Percentiles rank a stretch among this genome's conserved stretches.
Evolutionary conservation across 208 protist genomes (phyloP).

Genomic region (Leishmania turanica): DNA sequence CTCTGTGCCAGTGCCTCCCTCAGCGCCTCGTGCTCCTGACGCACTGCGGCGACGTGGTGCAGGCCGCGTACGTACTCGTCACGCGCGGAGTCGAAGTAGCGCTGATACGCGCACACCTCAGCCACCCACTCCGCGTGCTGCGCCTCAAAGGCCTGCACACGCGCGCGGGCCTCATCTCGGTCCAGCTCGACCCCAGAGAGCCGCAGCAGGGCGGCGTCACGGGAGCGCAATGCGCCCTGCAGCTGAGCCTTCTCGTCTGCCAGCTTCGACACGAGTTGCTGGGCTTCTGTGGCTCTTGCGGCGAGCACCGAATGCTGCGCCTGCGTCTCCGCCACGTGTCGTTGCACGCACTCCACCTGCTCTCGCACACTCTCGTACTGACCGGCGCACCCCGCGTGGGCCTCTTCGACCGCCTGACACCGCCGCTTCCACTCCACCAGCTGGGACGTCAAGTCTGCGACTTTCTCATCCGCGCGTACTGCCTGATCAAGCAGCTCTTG

Average conservation of each 20-base stretch:
- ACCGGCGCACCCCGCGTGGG: constrained; percentile 8
- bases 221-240: constrained; percentile 1
- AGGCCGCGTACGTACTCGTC: constrained; percentile 16
- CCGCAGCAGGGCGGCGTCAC: constrained; percentile 18
- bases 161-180: constrained; percentile 23
- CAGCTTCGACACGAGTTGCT: constrained; percentile 15
- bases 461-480: constrained; percentile 16
- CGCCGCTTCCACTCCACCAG: constrained; percentile 28
- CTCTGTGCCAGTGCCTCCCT: constrained; percentile 27
- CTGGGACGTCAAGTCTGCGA: constrained; percentile 20
- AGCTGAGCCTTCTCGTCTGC: constrained; percentile 24
- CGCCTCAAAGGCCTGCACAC: constrained; percentile 22
- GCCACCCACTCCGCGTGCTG: constrained; percentile 12
- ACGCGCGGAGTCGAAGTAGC: constrained; percentile 10
- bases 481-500: constrained; percentile 15
- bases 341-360: constrained; percentile 17
- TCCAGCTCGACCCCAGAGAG: constrained; percentile 23
- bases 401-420: constrained; percentile 3
- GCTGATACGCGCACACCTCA: not conserved
- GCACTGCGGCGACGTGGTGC: constrained; percentile 12
- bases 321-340: constrained; percentile 8
- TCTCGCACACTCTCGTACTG: constrained; percentile 8
- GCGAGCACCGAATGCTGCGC: constrained; percentile 1
- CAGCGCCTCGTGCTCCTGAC: constrained; percentile 31
- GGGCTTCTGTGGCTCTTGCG: constrained; percentile 9